Percentiles rank a stretch among this genome's conserved stretches.
These are phyloP conservation scores for Lippia alba DNA, from an alignment of 305 asterid genomes.

Conservation along the genomic window DNA sequence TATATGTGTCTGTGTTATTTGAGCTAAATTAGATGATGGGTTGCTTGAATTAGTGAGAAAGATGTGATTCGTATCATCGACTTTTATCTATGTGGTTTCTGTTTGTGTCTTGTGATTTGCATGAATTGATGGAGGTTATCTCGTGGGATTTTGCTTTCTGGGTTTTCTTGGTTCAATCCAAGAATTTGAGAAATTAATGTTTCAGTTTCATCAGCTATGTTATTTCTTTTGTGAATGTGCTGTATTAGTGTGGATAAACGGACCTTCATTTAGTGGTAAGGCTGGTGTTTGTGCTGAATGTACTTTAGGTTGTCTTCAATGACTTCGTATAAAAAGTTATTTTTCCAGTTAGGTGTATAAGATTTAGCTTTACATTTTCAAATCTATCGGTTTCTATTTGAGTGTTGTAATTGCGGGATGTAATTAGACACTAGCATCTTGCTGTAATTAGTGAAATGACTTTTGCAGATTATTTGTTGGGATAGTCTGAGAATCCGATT, in stretches of 20 bases:
- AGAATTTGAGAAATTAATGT: background rate
- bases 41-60: conserved; percentile 20
- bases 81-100: background rate
- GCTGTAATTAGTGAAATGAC: conserved; percentile 2
- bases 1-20: background rate
- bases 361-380: background rate
- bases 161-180: background rate
- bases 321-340: background rate
- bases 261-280: background rate
- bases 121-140: background rate
- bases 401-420: background rate
- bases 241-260: background rate
- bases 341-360: background rate
- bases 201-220: background rate
- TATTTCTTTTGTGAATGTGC: background rate
- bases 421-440: background rate
- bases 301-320: background rate
- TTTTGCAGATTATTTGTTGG: background rate
- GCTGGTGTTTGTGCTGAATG: background rate
- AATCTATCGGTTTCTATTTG: background rate
- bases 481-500: background rate
- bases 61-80: conserved; percentile 14
- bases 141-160: background rate
- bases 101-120: background rate
- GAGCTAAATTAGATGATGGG: background rate